phyloP scores from a whole-genome alignment of 2,329 filamentous ascomycete genomes.

The Colletotrichum sansevieriae region DNA sequence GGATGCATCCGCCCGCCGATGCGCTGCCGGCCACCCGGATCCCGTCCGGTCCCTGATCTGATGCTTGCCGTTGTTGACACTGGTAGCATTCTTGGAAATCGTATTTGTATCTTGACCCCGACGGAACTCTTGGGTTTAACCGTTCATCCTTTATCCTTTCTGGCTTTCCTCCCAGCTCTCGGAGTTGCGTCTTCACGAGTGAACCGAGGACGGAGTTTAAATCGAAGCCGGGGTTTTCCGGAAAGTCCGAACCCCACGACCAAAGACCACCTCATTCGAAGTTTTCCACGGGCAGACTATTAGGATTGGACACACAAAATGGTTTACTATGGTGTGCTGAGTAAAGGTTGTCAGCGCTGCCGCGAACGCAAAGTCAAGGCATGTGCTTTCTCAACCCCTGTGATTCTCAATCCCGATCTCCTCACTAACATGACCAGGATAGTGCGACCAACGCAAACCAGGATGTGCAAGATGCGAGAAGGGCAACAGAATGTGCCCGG shows the following conservation, averaged over 20 bases:
- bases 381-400: constrained; percentile 11
- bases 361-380: constrained; percentile 47
- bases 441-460: constrained; percentile 47
- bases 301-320: constrained; percentile 30
- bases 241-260: background rate
- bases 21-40: constrained; percentile 8
- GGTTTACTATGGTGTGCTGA: constrained; percentile 44
- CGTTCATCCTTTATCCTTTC: too few species aligned
- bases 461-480: constrained; percentile 45
- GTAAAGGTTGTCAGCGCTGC: constrained; percentile 46
- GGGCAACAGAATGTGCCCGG: constrained; percentile 45
- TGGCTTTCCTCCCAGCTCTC: too few species aligned
- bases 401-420: background rate
- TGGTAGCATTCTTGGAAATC: too few species aligned
- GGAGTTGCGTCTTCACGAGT: too few species aligned
- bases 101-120: too few species aligned
- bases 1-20: background rate
- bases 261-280: background rate
- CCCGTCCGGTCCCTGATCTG: constrained; percentile 6
- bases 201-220: background rate
- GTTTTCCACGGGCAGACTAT: background rate
- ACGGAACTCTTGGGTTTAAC: too few species aligned
- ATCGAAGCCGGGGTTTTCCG: background rate
- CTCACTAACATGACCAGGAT: background rate
- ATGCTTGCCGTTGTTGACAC: too few species aligned